phyloP scores from a whole-genome alignment of 805 yeast species.

The Candida verbasci region DNA sequence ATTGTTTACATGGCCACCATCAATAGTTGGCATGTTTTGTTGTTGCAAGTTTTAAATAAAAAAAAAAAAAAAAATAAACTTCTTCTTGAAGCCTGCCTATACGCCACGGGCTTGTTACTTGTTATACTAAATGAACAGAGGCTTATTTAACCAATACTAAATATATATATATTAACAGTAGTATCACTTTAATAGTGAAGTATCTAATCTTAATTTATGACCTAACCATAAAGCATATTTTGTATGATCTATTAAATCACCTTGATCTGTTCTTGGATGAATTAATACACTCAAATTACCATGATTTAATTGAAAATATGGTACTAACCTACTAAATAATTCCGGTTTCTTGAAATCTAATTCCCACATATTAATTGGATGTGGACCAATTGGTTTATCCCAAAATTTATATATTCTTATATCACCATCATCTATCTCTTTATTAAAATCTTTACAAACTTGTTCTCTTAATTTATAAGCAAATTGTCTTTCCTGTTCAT shows the following conservation, averaged over 20 bases:
- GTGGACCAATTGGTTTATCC: slow-evolving; percentile 54
- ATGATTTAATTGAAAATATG: slow-evolving; percentile 51
- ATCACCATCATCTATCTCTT: slow-evolving; percentile 37
- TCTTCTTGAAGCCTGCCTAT: no score
- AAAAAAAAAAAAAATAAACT: no score
- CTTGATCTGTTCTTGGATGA: slow-evolving; percentile 45
- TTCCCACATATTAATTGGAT: slow-evolving; percentile 57
- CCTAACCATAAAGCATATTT: slow-evolving; percentile 57
- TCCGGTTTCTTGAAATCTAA: slow-evolving; percentile 46
- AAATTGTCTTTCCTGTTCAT: slow-evolving; percentile 25
- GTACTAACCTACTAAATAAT: slow-evolving; percentile 40
- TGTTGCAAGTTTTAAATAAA: no score
- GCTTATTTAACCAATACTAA: no score
- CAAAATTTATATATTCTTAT: slow-evolving; percentile 42
- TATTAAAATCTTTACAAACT: slow-evolving; percentile 37
- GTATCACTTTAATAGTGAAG: slow-evolving; percentile 11
- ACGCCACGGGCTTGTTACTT: no score
- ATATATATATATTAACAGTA: no score
- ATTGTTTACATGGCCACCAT: no score
- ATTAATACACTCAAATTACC: slow-evolving; percentile 49
- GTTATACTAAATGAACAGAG: no score
- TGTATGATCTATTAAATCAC: slow-evolving; percentile 48
- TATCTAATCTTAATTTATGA: slow-evolving; percentile 28
- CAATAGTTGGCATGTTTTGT: no score
- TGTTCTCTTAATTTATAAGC: slow-evolving; percentile 37